Evolutionary conservation across 208 protist genomes (phyloP).

Genomic region (Trypanosoma lewisi): DNA sequence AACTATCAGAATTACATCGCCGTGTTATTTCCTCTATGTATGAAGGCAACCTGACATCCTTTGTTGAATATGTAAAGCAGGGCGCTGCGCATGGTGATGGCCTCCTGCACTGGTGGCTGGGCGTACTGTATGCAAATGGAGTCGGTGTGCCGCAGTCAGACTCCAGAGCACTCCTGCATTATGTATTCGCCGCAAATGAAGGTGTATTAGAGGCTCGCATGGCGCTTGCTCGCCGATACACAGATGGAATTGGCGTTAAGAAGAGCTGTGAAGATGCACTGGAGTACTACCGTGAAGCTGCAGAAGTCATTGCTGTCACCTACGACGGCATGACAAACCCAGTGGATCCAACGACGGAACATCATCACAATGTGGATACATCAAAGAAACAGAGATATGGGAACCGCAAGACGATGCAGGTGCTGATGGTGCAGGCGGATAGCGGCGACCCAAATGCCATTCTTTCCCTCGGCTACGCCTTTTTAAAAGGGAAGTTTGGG

Average conservation of each 20-base stretch:
- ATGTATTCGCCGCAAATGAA: constrained; percentile 75
- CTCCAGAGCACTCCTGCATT: constrained; percentile 65
- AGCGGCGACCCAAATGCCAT: constrained; percentile 37
- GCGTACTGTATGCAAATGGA: constrained; percentile 73
- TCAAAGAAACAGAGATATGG: not conserved
- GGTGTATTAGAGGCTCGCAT: constrained; percentile 70
- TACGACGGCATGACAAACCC: constrained; percentile 39
- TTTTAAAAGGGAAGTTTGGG: constrained; percentile 50
- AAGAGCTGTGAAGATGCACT: constrained; percentile 55
- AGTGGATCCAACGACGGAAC: not conserved
- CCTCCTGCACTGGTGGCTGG: constrained; percentile 76
- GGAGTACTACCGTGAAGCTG: constrained; percentile 62
- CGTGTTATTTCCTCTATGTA: constrained; percentile 61
- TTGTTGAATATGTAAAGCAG: constrained; percentile 42
- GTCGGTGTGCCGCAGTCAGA: constrained; percentile 67
- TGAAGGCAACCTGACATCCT: constrained; percentile 49
- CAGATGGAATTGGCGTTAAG: constrained; percentile 48
- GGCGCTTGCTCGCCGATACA: constrained; percentile 78
- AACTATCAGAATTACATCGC: constrained; percentile 62
- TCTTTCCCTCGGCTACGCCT: constrained; percentile 57
- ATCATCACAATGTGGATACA: not conserved
- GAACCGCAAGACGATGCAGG: constrained; percentile 25
- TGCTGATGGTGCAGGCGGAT: constrained; percentile 61
- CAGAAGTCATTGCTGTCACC: constrained; percentile 71
- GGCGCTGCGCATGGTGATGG: constrained; percentile 60